These are phyloP conservation scores for Apiospora arundinis DNA, from an alignment of 2,329 filamentous ascomycete species.

Conservation along the genomic window DNA sequence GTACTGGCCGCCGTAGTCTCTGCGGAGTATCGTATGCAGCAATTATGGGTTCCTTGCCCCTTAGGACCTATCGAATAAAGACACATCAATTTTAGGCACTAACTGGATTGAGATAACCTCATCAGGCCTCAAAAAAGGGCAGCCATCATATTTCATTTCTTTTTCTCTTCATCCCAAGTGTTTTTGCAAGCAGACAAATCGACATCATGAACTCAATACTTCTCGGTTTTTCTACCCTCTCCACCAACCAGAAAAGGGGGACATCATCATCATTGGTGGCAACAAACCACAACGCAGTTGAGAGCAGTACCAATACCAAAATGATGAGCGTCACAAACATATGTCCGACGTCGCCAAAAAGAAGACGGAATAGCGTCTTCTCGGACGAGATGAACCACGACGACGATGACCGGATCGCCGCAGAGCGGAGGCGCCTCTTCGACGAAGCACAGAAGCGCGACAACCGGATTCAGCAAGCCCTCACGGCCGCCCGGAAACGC, in stretches of 20 bases:
- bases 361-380: neutral
- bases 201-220: neutral
- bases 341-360: neutral
- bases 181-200: neutral
- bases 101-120: neutral
- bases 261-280: neutral
- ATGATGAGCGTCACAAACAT: neutral
- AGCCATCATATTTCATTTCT: neutral
- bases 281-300: neutral
- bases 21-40: neutral
- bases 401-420: neutral
- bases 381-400: neutral
- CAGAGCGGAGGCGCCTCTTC: neutral
- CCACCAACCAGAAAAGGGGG: neutral
- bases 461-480: constrained; percentile 1
- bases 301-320: neutral
- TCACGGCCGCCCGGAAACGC: neutral
- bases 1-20: too few species aligned
- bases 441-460: neutral
- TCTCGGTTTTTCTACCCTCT: neutral
- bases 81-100: constrained; percentile 12
- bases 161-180: neutral
- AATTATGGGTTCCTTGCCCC: neutral
- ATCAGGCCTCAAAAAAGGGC: neutral
- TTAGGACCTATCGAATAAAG: neutral